These are phyloP conservation scores for Diaporthe velutina DNA, from an alignment of 2,329 filamentous ascomycete genomes.

Conservation along the genomic window DNA sequence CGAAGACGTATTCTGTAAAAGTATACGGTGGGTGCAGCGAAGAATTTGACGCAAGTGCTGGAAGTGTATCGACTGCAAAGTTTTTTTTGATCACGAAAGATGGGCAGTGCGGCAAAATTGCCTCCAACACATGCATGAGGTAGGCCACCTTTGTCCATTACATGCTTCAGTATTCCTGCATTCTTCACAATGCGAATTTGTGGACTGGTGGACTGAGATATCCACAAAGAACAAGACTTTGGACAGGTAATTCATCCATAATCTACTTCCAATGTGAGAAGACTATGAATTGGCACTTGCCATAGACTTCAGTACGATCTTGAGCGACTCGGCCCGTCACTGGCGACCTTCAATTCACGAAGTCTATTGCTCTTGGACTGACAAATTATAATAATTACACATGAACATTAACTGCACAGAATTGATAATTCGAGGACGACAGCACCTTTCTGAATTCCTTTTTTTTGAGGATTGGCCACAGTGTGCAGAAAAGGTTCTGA, in stretches of 20 bases:
- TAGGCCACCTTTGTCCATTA: neutral
- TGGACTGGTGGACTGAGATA: too few species aligned
- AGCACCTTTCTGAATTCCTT: too few species aligned
- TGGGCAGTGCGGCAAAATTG: neutral
- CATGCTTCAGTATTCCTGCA: neutral
- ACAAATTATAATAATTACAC: too few species aligned
- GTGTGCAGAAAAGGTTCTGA: too few species aligned
- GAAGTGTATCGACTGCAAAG: neutral
- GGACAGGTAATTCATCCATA: neutral
- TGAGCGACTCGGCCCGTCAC: neutral
- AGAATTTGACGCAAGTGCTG: neutral
- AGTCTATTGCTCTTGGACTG: neutral
- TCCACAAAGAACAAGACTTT: neutral
- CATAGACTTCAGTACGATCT: neutral
- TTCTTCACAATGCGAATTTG: neutral
- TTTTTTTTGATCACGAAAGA: neutral
- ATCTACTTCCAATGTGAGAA: neutral
- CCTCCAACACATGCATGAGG: neutral
- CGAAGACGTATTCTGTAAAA: neutral
- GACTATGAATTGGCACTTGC: neutral
- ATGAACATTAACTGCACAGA: too few species aligned
- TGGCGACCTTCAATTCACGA: neutral
- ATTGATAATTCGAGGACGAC: too few species aligned
- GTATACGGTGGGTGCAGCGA: too few species aligned
- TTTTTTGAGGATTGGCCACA: too few species aligned